These are phyloP conservation scores for Wallacemonas sp. DNA, from an alignment of 208 protist species.

Conservation along the genomic window DNA sequence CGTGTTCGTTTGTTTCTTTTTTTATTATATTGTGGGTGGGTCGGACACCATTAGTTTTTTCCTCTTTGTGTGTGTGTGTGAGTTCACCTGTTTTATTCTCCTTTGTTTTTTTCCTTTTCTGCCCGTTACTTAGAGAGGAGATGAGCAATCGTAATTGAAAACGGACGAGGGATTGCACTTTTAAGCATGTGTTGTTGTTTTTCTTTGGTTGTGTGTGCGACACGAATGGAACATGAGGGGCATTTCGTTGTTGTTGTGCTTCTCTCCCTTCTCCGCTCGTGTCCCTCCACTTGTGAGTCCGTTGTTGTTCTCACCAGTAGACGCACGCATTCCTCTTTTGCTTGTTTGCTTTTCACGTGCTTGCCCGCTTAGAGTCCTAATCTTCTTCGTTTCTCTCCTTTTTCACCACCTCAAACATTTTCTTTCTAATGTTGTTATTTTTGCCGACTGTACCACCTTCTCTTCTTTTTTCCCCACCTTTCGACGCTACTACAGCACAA, in stretches of 20 bases:
- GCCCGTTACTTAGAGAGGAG: constrained; percentile 4
- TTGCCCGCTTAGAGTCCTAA: no score
- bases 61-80: no score
- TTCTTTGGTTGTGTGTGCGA: no score
- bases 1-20: no score
- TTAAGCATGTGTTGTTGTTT: no score
- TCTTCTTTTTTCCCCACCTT: neutral
- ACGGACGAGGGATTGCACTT: no score
- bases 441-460: constrained; percentile 4
- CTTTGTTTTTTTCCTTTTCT: constrained; percentile 20
- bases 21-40: no score
- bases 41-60: no score
- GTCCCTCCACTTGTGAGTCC: constrained; percentile 7
- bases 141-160: no score
- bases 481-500: neutral
- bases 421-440: constrained; percentile 18
- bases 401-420: neutral
- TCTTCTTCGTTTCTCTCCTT: neutral
- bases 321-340: neutral
- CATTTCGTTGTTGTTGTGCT: constrained; percentile 8
- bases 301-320: constrained; percentile 5
- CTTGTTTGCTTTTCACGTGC: no score
- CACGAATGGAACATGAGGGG: constrained; percentile 7
- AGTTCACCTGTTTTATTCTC: neutral
- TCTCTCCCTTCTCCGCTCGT: neutral